Evolutionary conservation across 768 basidiomycete genomes (phyloP), one percentile per base, ranked within the genome.

Genomic region (Russula griseocarnosa): DNA sequence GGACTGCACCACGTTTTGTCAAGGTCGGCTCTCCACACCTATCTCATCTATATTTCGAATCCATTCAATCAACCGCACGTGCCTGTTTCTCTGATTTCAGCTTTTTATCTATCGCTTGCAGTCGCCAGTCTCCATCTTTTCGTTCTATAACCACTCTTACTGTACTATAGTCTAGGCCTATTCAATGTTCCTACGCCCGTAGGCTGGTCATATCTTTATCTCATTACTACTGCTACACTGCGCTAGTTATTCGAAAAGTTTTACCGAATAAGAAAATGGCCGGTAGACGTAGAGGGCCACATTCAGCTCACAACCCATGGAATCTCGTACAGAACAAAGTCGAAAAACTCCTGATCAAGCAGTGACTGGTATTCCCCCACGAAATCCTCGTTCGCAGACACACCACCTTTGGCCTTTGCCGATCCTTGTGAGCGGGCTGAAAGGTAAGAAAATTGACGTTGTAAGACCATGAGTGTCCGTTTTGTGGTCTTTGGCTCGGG

Each of bases 271-370:
- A 61, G 49, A 65, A 57, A 60, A 52, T 52, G 59, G 59, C 59
- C 51, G 8, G 42, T 55, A 67, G 58, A 65, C 32, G 20, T 60
- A 58, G 59, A 60, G 36, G 64, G 53, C 58, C 63, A 57, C 42
- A 14, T 60, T 79, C 79, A 88, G 69, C 83, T 81, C 44, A 87
- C 77, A 69, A 97, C 90, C 89, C 90, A 94, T 36, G 92, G 93
- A 58, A 99, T 83, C 74, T 98, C 96, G 72, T 87, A 95, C 71
- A 96, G 73, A 26, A 98, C 92, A 71, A 98, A 99, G 75, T 96
- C 93, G 73, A 89, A 94, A 73, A 90, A 91, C 74, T 99, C 96
- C 73, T 95, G 90, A 72, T 99, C 97, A 81, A 99, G 83, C 42
- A 99, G 77, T 14, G 85, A 83, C 73, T 94, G 91, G 74, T 90